Conservation (phyloP, 768 basidiomycete genomes). For the Pisolithus albus region DNA sequence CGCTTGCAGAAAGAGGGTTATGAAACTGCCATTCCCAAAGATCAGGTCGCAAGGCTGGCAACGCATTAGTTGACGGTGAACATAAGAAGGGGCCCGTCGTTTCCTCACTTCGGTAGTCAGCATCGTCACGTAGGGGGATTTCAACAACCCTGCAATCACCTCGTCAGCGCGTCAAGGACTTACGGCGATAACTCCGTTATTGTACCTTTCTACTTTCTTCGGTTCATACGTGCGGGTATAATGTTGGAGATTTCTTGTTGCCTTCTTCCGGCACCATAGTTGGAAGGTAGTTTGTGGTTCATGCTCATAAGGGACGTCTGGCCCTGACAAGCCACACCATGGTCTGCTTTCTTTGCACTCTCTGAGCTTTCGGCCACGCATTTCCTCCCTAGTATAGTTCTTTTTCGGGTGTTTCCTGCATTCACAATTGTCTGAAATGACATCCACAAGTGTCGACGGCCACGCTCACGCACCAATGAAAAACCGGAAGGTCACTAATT, state of each 20-base stretch:
- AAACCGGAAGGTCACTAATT: conserved; percentile 63
- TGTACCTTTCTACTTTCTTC: conserved; percentile 53
- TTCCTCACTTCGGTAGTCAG: conserved; percentile 58
- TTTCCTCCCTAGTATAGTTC: conserved; percentile 6
- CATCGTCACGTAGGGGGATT: conserved; percentile 48
- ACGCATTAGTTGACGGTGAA: neutral
- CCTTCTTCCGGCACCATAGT: conserved; percentile 35
- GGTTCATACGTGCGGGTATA: conserved; percentile 49
- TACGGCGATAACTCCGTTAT: conserved; percentile 2
- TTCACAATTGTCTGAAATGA: neutral
- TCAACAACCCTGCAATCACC: conserved; percentile 43
- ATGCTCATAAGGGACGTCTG: conserved; percentile 26
- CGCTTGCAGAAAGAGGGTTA: conserved; percentile 55
- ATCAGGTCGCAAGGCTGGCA: conserved; percentile 36
- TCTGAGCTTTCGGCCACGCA: conserved; percentile 22
- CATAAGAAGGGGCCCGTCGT: neutral
- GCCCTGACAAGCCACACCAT: conserved; percentile 28
- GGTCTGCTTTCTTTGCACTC: conserved; percentile 31
- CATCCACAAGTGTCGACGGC: neutral
- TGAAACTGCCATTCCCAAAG: conserved; percentile 54
- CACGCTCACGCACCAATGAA: conserved; percentile 54
- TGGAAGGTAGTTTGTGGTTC: conserved; percentile 40
- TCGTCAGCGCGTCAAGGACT: neutral
- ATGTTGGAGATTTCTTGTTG: conserved; percentile 55
- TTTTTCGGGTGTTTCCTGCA: conserved; percentile 20